These are phyloP conservation scores for Lentinula lateritia DNA, from an alignment of 768 basidiomycete species.

Conservation along the genomic window DNA sequence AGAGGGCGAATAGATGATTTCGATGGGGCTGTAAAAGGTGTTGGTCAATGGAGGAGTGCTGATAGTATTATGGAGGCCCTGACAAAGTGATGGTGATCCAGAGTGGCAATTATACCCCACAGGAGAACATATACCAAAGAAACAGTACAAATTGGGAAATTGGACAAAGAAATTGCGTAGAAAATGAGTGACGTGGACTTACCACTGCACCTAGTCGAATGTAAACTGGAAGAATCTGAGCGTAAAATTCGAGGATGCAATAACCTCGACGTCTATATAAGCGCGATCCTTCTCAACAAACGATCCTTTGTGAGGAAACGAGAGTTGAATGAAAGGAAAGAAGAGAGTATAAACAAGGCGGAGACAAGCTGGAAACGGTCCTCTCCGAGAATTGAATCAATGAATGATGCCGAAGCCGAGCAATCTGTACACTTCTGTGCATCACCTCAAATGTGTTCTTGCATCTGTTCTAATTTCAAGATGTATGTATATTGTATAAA, in stretches of 20 bases:
- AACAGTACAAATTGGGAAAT: not conserved
- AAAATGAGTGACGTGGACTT: slow-evolving; percentile 1
- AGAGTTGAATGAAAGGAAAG: not conserved
- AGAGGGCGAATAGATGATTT: not conserved
- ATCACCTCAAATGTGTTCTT: not conserved
- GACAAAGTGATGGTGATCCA: not conserved
- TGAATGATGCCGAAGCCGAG: not conserved
- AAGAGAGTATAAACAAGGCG: not conserved
- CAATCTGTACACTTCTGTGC: not conserved
- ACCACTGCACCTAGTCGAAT: not conserved
- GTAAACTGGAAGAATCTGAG: not conserved
- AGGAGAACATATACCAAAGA: not conserved
- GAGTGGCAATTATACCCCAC: not conserved
- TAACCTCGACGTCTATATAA: not conserved
- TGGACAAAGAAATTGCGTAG: not conserved
- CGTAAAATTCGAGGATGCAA: not conserved
- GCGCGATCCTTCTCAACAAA: not conserved
- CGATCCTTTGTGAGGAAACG: not conserved
- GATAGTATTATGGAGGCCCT: not conserved
- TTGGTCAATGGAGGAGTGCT: not conserved
- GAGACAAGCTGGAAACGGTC: not conserved
- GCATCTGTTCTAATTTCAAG: not conserved
- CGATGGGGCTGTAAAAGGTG: not conserved
- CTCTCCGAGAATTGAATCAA: not conserved
- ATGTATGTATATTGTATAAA: not conserved